These are phyloP conservation scores for Apiosordaria backusii DNA, from an alignment of 495 filamentous ascomycete species.

Conservation along the genomic window DNA sequence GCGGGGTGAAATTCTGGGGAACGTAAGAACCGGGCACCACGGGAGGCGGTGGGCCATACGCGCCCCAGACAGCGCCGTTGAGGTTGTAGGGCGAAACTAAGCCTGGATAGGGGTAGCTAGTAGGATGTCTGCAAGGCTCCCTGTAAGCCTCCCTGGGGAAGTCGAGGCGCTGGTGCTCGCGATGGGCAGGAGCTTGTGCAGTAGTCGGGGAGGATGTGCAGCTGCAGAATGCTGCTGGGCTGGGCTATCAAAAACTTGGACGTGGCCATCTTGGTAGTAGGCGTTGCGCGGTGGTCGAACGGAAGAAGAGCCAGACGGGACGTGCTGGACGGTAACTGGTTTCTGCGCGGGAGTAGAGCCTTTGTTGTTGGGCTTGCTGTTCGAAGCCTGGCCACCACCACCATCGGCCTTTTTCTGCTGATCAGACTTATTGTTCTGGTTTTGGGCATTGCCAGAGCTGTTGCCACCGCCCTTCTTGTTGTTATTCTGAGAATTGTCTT, in stretches of 20 bases:
- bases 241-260: background rate
- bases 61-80: background rate
- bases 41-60: background rate
- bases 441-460: background rate
- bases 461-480: background rate
- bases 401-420: background rate
- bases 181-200: background rate
- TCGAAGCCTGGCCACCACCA: background rate
- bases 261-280: background rate
- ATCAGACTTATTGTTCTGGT: background rate
- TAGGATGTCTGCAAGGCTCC: no score
- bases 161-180: background rate
- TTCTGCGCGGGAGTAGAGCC: no score
- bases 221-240: background rate
- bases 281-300: background rate
- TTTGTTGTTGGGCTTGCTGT: no score
- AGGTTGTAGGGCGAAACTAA: background rate
- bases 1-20: background rate
- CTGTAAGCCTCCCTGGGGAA: background rate
- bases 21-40: background rate
- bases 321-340: background rate
- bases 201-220: background rate
- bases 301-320: background rate
- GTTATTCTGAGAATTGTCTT: background rate
- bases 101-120: background rate